Base-by-base conservation (phyloP, 2,329 filamentous ascomycete species). In the Dryadomyces sulphureus region DNA sequence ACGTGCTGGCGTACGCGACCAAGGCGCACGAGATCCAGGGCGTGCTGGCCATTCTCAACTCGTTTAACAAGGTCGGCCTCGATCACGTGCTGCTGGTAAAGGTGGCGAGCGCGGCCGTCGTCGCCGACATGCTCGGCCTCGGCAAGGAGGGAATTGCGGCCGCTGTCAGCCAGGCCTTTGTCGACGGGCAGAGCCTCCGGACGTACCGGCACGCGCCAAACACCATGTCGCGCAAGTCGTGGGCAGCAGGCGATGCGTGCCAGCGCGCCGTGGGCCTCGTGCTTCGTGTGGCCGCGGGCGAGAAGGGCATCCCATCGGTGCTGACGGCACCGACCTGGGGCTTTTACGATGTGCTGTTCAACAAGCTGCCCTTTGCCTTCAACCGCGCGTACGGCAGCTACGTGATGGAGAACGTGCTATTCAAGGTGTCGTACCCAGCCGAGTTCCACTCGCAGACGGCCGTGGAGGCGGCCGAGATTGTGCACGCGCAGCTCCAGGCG, bases 371-470 rank as follows among this genome's bases (percentile, higher is more conserved):
- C 66, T 98, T 98, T 63, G 72, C 88, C 65, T 98, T 95, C 75
- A 90, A 96, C 73, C 81, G 92, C 52, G 79, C 82, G 49, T 98
- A 98, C 61, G 90, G 89, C 61, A 94, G 84, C 73, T 98, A 98
- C 65, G 92, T 98, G 55, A 98, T 98, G 92, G 92, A 98, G 79
- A 98, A 96, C 60, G 88, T 98, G 50, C 80, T 98, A 53, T 98
- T 98, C 82, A 98, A 98, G 78, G 92, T 98, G 50, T 98, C 92
- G 40, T 53, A 59, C 42, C 52, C 48, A 74, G 88, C 89, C 59
- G 90, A 96, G 64, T 96, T 96, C 75, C 90, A 96, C 76, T 95
- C 90, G 19, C 92, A 98, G 69, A 98, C 92, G 34, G 92, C 92
- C 55, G 88, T 96, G 54, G 92, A 98, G 68, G 88, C 87, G 41